Evolutionary conservation across 208 protist genomes (phyloP), one percentile per base, ranked within the genome.

Genomic region (Acanthamoeba lenticulata): DNA sequence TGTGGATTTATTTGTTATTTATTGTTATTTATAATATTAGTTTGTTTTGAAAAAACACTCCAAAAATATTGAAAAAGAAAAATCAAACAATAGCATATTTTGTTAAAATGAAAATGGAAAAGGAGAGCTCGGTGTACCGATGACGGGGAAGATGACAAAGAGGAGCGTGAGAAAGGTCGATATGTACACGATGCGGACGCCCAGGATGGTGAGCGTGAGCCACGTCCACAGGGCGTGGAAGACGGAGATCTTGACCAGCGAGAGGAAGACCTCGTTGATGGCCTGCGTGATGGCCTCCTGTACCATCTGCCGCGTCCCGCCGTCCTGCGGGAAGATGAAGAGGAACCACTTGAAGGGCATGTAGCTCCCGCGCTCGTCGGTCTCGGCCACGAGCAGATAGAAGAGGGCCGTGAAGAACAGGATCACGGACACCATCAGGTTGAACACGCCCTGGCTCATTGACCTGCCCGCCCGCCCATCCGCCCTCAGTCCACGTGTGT

Each of bases 321-420:
- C 77, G 38, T 91, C 85, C 85, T 86, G 45, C 1, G 85, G 85
- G 32, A 91, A 91, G 42, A 91, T 91, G 55, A 91, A 91, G 32
- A 91, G 55, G 49, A 91, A 91, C 85, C 85, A 91, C 36, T 91
- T 91, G 85, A 91, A 91, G 85, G 85, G 85, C 7, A 52, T 91
- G 24, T 91, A 91, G 77, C 44, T 86, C 19, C 47, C 77, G 29
- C 85, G 52, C 7, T 86, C 74, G 32, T 86, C 74, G 38, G 74
- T n/a, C n/a, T n/a, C 45, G 85, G 85, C 44, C 32, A 38, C 42
- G 36, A 91, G 85, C 1, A 91, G 42, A 47, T 91, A 91, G 55
- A 91, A 91, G 4, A 91, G 55, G 45, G 85, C 32, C 2, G 85
- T 91, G 32, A 91, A 91, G 55, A 91, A 91, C n/a, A 91, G 55